Evolutionary conservation across 169 alveolate genomes (phyloP), one percentile per base, ranked within the genome.

Genomic region (Cryptosporidium bovis): DNA sequence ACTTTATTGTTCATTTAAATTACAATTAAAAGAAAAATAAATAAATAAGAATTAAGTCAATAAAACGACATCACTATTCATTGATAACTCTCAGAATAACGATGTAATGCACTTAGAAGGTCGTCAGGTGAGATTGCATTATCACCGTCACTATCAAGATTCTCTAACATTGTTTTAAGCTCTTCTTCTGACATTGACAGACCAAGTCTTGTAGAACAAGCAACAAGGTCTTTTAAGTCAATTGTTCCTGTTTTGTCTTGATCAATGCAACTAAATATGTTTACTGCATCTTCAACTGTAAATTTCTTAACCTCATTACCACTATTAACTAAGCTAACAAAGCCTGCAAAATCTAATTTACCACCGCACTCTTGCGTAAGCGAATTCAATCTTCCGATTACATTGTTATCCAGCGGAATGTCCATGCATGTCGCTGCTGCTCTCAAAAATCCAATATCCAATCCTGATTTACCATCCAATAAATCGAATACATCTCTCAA

Each of bases 171-270:
- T 66, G 93, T 93, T 71, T 93, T 82, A 16, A 93, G 83, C 71
- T 93, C 96, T 48, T 93, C 96, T 51, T 93, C 94, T 66, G 93
- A 83, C 93, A 90, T 90, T 1, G 92, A 90, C 51, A 92, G 93
- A 48, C 94, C 94, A 10, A 93, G 83, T 58, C 92, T 92, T 71
- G 93, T 83, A 33, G 94, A 91, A 51, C 87, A 77, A 12, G 87
- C 69, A 18, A 48, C n/a, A 12, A 77, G 71, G 15, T 77, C 87
- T 27, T 77, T 71, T 34, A 77, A 66, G 27, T 77, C 87, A 56
- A 77, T 77, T 60, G 87, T 77, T 18, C 87, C 87, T 12, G 87
- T 77, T 71, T 60, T 77, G 64, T 77, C 64, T 46, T 58, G 15
- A 36, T 77, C 87, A 29, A 77, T 68, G 18, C 71, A 77, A 44